Conservation (phyloP, 495 filamentous ascomycete genomes). For the Penicillium cosmopolitanum region DNA sequence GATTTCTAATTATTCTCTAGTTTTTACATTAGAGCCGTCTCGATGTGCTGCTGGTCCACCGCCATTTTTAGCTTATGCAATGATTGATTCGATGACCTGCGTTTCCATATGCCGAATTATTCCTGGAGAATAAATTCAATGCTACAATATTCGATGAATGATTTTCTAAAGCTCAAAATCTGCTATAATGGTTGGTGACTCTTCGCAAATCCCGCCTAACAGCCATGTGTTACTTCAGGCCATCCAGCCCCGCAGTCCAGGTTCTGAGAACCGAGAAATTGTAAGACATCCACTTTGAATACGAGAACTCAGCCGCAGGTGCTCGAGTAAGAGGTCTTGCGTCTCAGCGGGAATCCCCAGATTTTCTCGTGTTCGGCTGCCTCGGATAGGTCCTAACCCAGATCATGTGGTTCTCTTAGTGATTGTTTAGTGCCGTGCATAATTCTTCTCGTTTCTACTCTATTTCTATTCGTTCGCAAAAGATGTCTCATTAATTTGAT, state of each 20-base stretch:
- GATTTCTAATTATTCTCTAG: no score
- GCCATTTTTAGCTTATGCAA: no score
- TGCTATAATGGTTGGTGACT: not conserved
- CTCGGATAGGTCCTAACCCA: not conserved
- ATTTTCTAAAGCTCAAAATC: no score
- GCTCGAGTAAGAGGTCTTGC: not conserved
- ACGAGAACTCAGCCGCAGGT: constrained; percentile 9
- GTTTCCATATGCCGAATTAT: no score
- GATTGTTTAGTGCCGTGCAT: not conserved
- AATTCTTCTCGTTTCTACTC: not conserved
- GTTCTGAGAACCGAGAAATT: not conserved
- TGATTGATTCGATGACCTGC: no score
- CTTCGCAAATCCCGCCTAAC: not conserved
- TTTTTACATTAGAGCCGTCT: no score
- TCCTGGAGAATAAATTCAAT: not conserved
- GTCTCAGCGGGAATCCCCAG: not conserved
- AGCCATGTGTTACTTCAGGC: not conserved
- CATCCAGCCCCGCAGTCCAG: not conserved
- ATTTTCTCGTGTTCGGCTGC: constrained; percentile 1
- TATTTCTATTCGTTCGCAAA: not conserved
- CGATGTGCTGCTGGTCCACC: no score
- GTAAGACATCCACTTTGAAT: constrained; percentile 12
- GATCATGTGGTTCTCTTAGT: not conserved
- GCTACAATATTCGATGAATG: not conserved
- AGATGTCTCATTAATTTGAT: no score